Conservation (phyloP, 2,329 filamentous ascomycete genomes). For the Teratosphaeria nubilosa region DNA sequence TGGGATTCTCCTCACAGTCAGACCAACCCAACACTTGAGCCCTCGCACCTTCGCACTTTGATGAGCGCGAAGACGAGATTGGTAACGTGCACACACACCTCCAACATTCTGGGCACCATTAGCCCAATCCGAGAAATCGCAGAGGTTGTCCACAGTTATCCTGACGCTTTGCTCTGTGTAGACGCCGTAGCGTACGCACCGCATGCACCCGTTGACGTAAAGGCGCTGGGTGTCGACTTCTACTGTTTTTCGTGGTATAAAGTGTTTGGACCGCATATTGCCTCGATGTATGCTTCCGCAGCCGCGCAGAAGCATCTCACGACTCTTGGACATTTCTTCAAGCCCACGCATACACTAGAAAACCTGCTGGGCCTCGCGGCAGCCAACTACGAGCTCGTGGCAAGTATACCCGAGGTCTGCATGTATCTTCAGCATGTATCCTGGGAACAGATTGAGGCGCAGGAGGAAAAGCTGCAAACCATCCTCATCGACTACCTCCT, state of each 20-base stretch:
- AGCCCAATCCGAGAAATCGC: conserved; percentile 51
- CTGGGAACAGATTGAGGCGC: conserved; percentile 45
- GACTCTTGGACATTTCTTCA: conserved; percentile 60
- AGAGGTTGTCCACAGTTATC: conserved; percentile 41
- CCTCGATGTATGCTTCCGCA: conserved; percentile 56
- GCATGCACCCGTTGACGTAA: conserved; percentile 60
- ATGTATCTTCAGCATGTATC: conserved; percentile 38
- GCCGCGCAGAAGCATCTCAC: conserved; percentile 46
- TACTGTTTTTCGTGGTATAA: conserved; percentile 80
- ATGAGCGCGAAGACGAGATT: conserved; percentile 56
- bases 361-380: conserved; percentile 60
- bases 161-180: conserved; percentile 55
- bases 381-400: conserved; percentile 60
- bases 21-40: conserved; percentile 49
- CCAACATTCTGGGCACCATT: conserved; percentile 64
- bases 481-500: conserved; percentile 51
- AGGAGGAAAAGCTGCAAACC: conserved; percentile 52
- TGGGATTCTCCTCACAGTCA: conserved; percentile 40
- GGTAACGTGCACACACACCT: conserved; percentile 63
- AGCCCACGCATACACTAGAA: conserved; percentile 45
- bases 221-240: conserved; percentile 59
- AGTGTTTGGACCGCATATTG: conserved; percentile 66
- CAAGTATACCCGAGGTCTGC: conserved; percentile 51
- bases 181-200: conserved; percentile 71
- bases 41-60: conserved; percentile 47